Conservation (phyloP, 306 rosid genomes). For the Vicia sativa region DNA sequence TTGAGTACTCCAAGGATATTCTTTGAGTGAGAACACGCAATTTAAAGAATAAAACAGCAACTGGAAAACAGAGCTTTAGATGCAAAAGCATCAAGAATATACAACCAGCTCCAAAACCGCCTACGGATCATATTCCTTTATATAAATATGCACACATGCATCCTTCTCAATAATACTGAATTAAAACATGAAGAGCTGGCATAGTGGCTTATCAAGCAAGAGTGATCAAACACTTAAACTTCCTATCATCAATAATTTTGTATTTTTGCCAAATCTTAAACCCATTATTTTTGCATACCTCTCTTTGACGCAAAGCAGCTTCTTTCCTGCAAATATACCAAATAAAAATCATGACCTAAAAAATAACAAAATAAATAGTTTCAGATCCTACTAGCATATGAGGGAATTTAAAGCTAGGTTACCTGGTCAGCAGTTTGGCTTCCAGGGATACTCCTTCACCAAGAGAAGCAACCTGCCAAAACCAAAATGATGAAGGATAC, state of each 20-base stretch:
- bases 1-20: constrained; percentile 39
- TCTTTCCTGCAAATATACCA: constrained; percentile 79
- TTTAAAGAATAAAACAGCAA: constrained; percentile 27
- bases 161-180: constrained; percentile 14
- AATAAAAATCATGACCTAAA: constrained; percentile 38
- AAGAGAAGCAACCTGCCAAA: constrained; percentile 80
- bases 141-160: constrained; percentile 20
- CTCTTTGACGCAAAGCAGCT: constrained; percentile 94
- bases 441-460: constrained; percentile 98
- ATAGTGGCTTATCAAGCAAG: constrained; percentile 32
- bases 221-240: constrained; percentile 32
- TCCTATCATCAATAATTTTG: constrained; percentile 35
- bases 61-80: constrained; percentile 24
- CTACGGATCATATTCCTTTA: constrained; percentile 3
- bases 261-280: constrained; percentile 34
- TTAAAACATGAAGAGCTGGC: constrained; percentile 20
- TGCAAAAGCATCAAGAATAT: constrained; percentile 11
- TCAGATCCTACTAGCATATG: constrained; percentile 1
- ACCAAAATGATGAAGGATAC: constrained; percentile 36
- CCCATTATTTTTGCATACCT: constrained; percentile 56
- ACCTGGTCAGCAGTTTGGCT: constrained; percentile 93
- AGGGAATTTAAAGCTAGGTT: constrained; percentile 32
- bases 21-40: constrained; percentile 36
- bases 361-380: constrained; percentile 21
- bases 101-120: constrained; percentile 16